Percentiles rank a stretch among this genome's conserved stretches.
phyloP scores from a whole-genome alignment of 140 eudicot genomes.

The Bidens hawaiensis region DNA sequence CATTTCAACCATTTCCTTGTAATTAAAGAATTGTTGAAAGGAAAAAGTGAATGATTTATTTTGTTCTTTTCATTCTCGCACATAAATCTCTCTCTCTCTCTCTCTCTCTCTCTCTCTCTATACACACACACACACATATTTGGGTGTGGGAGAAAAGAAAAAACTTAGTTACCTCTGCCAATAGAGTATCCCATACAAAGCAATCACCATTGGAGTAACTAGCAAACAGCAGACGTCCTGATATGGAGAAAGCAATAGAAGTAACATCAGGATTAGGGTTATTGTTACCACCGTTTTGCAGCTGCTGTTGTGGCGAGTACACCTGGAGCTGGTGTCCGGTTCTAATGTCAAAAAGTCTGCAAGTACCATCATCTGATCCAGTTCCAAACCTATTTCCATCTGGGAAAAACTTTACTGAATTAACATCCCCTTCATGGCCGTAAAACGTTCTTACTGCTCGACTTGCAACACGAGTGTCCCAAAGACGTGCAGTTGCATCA shows the following conservation, averaged over 20 bases:
- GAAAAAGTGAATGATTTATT: too few relatives aligned
- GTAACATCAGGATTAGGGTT: conserved; percentile 46
- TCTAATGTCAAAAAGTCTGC: conserved; percentile 87
- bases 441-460: conserved; percentile 86
- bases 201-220: conserved; percentile 84
- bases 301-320: conserved; percentile 44
- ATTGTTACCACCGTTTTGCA: conserved; percentile 31
- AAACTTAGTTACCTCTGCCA: conserved; percentile 61
- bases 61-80: too few relatives aligned
- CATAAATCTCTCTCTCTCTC: too few relatives aligned
- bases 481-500: conserved; percentile 82
- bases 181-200: conserved; percentile 90
- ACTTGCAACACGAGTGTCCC: conserved; percentile 97
- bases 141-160: neutral
- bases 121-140: too few relatives aligned
- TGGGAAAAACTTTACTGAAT: conserved; percentile 87
- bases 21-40: too few relatives aligned
- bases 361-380: conserved; percentile 90
- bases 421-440: conserved; percentile 87
- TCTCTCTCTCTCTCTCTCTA: too few relatives aligned
- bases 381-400: conserved; percentile 96
- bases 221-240: conserved; percentile 89
- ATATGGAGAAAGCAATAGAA: conserved; percentile 77
- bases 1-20: too few relatives aligned
- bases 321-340: conserved; percentile 97